Evolutionary conservation across 2,329 filamentous ascomycete species (phyloP), one percentile per base, ranked within the genome.

Genomic region (Trichophyton simii): DNA sequence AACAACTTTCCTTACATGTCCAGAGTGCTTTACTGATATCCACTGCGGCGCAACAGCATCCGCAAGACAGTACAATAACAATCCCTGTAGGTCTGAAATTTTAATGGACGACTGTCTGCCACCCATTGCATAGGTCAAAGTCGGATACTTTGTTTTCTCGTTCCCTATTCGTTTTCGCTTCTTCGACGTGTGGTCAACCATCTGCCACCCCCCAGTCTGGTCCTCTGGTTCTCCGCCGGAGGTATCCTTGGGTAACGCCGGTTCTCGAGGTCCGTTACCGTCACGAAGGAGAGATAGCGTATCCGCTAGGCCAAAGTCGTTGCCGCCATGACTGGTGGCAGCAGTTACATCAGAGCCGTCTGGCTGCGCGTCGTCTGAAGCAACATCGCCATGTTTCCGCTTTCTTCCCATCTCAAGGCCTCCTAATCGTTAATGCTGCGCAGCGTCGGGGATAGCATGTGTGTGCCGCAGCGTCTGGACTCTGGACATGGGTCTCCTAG

Each of bases 1-100:
- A 34, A 97, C 91, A 34, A 95, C 87, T 75, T 94, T 95, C 61
- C 76, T 76, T 46, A 86, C 78, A 63, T 78, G 75, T 18, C 73
- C 74, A 52, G 80, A 80, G 69, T 85, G 80, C 64, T 78, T 79
- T 62, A 86, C 75, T 34, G 82, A 80, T 15, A 84, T 79, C 83
- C 83, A 86, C 68, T 84, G 82, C n/a, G 83, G 83, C 28, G 81
- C 80, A 36, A 78, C 74, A 7, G 79, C 82, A 67, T 85, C 83
- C n/a, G 82, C 81, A 60, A 86, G 78, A 64, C 84, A 75, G 70
- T 86, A 86, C 25, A 86, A 75, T 8, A 80, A 74, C 34, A 86
- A 72, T 20, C 77, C 75, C 67, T 86, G 83, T 18, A 86, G 70
- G 66, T 86, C 82, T 57, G 76, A 74, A 60, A 85, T 78, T 59